Evolutionary conservation across 1,139 yeast species (phyloP).

Genomic region (Keqinozyma sinolaborantium): DNA sequence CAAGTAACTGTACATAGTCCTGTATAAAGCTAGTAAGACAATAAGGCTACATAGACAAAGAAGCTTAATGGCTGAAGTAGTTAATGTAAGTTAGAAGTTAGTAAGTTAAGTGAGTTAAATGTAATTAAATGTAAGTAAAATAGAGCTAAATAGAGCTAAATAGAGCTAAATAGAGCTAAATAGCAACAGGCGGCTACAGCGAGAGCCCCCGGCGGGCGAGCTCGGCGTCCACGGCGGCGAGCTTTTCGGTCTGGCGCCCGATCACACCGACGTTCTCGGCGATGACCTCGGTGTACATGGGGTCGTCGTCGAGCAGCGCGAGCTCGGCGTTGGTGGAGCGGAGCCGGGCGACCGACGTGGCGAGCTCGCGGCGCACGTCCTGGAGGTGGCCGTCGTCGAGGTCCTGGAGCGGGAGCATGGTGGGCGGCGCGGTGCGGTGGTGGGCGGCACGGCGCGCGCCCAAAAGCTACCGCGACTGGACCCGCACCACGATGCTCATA

Average conservation of each 20-base stretch:
- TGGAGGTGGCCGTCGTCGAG: conserved; percentile 28
- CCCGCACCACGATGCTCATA: conserved; percentile 51
- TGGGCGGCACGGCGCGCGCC: no score
- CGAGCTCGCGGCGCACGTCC: conserved; percentile 21
- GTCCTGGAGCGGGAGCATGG: conserved; percentile 18
- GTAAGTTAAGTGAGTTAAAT: conserved; percentile 9
- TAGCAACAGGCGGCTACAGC: no score
- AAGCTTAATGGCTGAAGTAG: no score
- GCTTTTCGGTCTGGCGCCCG: conserved; percentile 21
- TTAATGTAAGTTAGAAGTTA: conserved; percentile 9
- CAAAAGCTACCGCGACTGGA: background rate
- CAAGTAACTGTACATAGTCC: no score
- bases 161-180: conserved; percentile 11
- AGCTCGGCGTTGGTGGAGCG: conserved; percentile 29
- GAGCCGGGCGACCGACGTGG: conserved; percentile 25
- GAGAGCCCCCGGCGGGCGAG: conserved; percentile 23
- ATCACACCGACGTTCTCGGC: conserved; percentile 32
- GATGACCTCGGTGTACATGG: conserved; percentile 27
- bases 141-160: conserved; percentile 8
- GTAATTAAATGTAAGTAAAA: no score
- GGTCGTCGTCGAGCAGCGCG: conserved; percentile 24
- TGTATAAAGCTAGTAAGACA: no score
- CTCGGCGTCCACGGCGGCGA: conserved; percentile 21
- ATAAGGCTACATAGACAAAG: no score
- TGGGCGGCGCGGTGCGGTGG: no score